phyloP scores from a whole-genome alignment of 2,329 filamentous ascomycete genomes.

The Phaeosphaeriaceae sp. region DNA sequence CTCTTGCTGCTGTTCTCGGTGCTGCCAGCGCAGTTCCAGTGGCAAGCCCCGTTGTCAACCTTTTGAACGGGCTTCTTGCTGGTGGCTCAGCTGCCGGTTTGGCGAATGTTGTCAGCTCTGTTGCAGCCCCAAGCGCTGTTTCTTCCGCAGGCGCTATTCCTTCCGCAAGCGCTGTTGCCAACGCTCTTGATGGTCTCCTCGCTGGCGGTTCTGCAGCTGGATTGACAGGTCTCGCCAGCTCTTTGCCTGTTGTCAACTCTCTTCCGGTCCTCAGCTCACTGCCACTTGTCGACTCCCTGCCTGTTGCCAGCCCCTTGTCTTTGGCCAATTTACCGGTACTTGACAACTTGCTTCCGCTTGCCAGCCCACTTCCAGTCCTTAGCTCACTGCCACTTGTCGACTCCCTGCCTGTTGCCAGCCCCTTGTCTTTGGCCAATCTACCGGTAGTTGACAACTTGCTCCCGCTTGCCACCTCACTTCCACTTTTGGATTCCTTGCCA shows the following conservation, averaged over 20 bases:
- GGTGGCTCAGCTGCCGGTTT: background rate
- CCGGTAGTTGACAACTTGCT: too few species aligned
- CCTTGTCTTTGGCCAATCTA: too few species aligned
- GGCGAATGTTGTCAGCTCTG: too few species aligned
- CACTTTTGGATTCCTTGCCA: background rate
- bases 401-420: too few species aligned
- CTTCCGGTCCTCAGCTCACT: background rate
- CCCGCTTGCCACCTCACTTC: too few species aligned
- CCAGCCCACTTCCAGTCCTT: too few species aligned
- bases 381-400: too few species aligned
- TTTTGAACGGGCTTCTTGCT: background rate
- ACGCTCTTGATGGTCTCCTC: background rate
- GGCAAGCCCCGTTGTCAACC: background rate
- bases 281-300: background rate
- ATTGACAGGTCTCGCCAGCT: background rate
- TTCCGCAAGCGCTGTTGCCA: background rate
- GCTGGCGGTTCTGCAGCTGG: background rate
- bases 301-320: too few species aligned
- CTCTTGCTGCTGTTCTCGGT: background rate
- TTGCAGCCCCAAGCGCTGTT: too few species aligned
- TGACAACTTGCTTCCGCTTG: background rate
- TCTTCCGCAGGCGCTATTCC: too few species aligned
- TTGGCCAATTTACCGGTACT: too few species aligned
- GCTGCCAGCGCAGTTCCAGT: background rate
- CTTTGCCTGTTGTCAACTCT: background rate